Evolutionary conservation across 2,329 filamentous ascomycete species (phyloP).

Genomic region (Fusarium albosuccineum): DNA sequence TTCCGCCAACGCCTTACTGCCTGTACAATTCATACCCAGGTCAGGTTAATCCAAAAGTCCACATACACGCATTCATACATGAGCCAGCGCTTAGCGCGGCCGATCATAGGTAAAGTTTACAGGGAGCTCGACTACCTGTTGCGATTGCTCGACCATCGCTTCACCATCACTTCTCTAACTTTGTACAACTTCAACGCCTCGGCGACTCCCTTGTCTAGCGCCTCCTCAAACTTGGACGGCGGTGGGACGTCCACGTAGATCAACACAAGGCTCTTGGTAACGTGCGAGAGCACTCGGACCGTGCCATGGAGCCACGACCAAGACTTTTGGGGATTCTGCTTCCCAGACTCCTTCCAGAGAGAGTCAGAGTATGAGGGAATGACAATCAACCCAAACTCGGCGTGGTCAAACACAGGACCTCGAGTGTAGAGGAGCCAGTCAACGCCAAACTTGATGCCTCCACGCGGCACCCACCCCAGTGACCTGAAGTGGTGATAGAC

Average conservation of each 20-base stretch:
- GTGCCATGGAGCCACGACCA: conserved; percentile 92
- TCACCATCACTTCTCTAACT: conserved; percentile 83
- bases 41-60: neutral
- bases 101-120: neutral
- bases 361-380: conserved; percentile 83
- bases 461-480: conserved; percentile 92
- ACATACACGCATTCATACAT: conserved; percentile 24
- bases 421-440: conserved; percentile 96
- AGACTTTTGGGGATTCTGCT: conserved; percentile 62
- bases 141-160: conserved; percentile 87
- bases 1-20: conserved; percentile 27
- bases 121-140: conserved; percentile 60
- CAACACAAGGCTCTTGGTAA: conserved; percentile 89
- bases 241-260: conserved; percentile 93
- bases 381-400: conserved; percentile 90
- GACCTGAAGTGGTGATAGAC: conserved; percentile 98
- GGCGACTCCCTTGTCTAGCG: conserved; percentile 68
- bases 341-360: conserved; percentile 75
- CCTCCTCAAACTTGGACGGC: conserved; percentile 63
- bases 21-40: neutral
- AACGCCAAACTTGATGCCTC: conserved; percentile 93
- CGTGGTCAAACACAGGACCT: conserved; percentile 93
- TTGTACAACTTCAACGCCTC: conserved; percentile 76
- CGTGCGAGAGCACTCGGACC: conserved; percentile 89
- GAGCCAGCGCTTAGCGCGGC: neutral